Evolutionary conservation across 768 basidiomycete species (phyloP), one percentile per base, ranked within the genome.

Genomic region (Tulasnella sp.): DNA sequence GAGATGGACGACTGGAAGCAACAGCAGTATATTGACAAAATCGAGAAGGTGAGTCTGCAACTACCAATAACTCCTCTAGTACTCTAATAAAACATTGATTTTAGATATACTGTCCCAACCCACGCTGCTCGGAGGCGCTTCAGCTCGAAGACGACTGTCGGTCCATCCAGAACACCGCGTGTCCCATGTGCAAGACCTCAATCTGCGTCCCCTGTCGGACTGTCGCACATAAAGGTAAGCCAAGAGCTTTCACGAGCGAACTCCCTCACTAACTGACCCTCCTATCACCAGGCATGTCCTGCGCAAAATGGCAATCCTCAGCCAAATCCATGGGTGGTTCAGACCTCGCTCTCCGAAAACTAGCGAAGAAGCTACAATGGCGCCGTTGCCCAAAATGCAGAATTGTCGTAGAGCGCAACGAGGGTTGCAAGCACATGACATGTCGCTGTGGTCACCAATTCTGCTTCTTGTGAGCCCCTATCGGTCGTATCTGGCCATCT

Each of bases 61-160:
- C 16, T 16, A 40, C 40, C 40, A 40, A 40, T n/a, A 40, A 16
- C 40, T 40, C 16, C 40, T 40, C 8, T 7, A 11, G 16, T 59
- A 14, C 16, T 5, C 6, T 5, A 12, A 1, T 59, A 59, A 59
- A 22, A 32, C 22, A 17, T 17, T 11, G 22, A 3, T 11, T 1
- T 32, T 32, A 67, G 67, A 67, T 67, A 44, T 67, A 67, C 67
- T 67, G 67, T 29, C 67, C 67, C 8, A 67, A 67, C n/a, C 67
- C 67, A 2, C 67, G 67, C 39, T 67, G 67, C 32, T 67, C 67
- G 5, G 67, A 67, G 42, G 37, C 42, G 17, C 29, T 67, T 26
- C 39, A 39, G 29, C 67, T 67, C 26, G 64, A 37, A 11, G 64
- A 66, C 12, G 35, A 16, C 67, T 37, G 42, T 19, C 42, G 36